Conservation (phyloP, 192 early-diverging fungal species). For the Backusella parvicylindrica region DNA sequence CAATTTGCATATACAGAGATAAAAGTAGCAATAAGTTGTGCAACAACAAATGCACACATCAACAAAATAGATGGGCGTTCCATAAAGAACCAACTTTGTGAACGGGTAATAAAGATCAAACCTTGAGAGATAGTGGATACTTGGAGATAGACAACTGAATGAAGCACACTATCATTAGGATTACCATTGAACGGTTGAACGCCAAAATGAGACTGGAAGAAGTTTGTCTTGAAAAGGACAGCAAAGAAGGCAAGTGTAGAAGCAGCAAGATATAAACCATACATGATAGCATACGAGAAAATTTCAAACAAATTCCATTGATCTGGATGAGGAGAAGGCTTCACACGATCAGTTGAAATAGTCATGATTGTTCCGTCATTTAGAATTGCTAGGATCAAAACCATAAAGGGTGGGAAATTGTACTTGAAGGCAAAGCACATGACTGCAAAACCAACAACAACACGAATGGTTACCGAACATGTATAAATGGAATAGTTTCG, state of each 20-base stretch:
- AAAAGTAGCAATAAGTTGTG: constrained; percentile 71
- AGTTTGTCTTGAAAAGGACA: constrained; percentile 56
- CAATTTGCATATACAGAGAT: constrained; percentile 84
- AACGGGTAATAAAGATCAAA: constrained; percentile 74
- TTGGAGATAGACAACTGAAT: constrained; percentile 80
- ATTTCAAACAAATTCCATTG: constrained; percentile 90
- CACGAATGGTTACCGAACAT: constrained; percentile 83
- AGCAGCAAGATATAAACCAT: constrained; percentile 79
- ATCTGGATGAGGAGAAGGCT: constrained; percentile 77
- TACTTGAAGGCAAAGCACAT: constrained; percentile 77
- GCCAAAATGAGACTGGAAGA: constrained; percentile 52
- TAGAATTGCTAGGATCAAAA: constrained; percentile 85
- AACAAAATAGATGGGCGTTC: constrained; percentile 69
- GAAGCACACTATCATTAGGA: constrained; percentile 61
- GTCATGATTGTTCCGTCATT: constrained; percentile 94
- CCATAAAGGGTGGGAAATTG: constrained; percentile 80
- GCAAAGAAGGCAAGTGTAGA: constrained; percentile 75
- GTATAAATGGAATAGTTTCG: constrained; percentile 89
- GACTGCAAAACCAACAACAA: constrained; percentile 69
- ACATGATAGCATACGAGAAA: constrained; percentile 81
- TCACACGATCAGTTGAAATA: constrained; percentile 85
- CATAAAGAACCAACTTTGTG: constrained; percentile 67
- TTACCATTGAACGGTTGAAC: constrained; percentile 29
- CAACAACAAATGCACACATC: constrained; percentile 61
- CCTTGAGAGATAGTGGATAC: constrained; percentile 77